Evolutionary conservation across 768 basidiomycete genomes (phyloP), one percentile per base, ranked within the genome.

Genomic region (Boletellus ananas): DNA sequence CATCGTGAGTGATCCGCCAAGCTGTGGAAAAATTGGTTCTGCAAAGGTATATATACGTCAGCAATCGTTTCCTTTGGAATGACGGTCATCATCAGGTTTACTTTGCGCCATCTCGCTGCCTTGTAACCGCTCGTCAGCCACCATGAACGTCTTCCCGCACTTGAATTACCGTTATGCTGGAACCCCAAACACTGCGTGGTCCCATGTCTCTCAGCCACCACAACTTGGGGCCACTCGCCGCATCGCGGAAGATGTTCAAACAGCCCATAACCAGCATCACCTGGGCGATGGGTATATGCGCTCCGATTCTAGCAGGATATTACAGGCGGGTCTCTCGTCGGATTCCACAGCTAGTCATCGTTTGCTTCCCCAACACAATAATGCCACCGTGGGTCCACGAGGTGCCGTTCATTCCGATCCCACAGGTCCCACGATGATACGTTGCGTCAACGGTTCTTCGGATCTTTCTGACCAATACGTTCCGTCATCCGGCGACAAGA

Each of bases 401-500:
- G 39, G 38, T 14, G 16, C 9, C 17, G 4, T 20, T 40, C 44
- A 38, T 31, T 35, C 38, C 14, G 41, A 35, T 36, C 17, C 46
- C 16, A 4, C 40, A 20, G 14, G 17, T 16, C 34, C 43, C 36
- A 34, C 20, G n/a, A 47, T 31, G 17, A 7, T 21, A 8, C 33
- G 25, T 47, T 35, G 31, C 36, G n/a, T 38, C 21, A 29, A 33
- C 39, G 36, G 33, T 8, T 46, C 43, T 31, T 29, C 34, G 13
- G 41, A 52, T 43, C 18, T 48, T 12, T 45, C 53, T 18, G 63
- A 64, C 20, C 63, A 56, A 45, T 64, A 65, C 31, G 43, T 63
- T 35, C 63, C 63, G 10, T 64, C 63, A 23, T 64, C 63, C 13
- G 60, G 51, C 44, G 63, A 64, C 61, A 64, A 48, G 48, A 56